phyloP scores from a whole-genome alignment of 371 early-diverging fungal species.

The Apophysomyces elegans region DNA sequence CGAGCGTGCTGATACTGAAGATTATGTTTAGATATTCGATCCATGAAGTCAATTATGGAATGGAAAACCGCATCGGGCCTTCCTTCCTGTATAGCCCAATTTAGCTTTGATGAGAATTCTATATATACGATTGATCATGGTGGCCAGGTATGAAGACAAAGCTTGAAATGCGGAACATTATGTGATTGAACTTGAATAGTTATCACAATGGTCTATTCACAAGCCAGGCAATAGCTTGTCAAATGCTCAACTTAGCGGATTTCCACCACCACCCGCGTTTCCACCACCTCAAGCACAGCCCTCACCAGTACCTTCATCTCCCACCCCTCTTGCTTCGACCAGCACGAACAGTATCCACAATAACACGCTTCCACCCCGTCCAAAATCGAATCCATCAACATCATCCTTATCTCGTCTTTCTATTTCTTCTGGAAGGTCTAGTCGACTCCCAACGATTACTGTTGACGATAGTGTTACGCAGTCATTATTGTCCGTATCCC shows the following conservation, averaged over 20 bases:
- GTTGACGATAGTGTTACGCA: constrained; percentile 40
- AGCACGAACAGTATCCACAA: constrained; percentile 8
- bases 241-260: constrained; percentile 35
- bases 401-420: constrained; percentile 33
- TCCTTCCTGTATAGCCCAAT: constrained; percentile 60
- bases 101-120: constrained; percentile 71
- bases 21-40: constrained; percentile 51
- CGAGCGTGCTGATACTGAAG: not conserved
- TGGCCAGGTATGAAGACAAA: constrained; percentile 40
- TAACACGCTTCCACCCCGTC: constrained; percentile 23
- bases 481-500: constrained; percentile 35
- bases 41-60: constrained; percentile 62
- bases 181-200: constrained; percentile 20
- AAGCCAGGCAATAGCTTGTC: constrained; percentile 52
- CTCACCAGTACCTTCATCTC: constrained; percentile 9
- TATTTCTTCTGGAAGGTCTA: constrained; percentile 31
- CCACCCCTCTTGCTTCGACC: constrained; percentile 2
- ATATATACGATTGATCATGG: constrained; percentile 57
- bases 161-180: not conserved
- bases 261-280: constrained; percentile 41
- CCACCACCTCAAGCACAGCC: constrained; percentile 21
- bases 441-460: constrained; percentile 24
- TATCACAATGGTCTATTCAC: constrained; percentile 61
- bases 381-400: constrained; percentile 28
- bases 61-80: constrained; percentile 49